These are phyloP conservation scores for Abrus pulchellus DNA, from an alignment of 306 rosid genomes.

Conservation along the genomic window DNA sequence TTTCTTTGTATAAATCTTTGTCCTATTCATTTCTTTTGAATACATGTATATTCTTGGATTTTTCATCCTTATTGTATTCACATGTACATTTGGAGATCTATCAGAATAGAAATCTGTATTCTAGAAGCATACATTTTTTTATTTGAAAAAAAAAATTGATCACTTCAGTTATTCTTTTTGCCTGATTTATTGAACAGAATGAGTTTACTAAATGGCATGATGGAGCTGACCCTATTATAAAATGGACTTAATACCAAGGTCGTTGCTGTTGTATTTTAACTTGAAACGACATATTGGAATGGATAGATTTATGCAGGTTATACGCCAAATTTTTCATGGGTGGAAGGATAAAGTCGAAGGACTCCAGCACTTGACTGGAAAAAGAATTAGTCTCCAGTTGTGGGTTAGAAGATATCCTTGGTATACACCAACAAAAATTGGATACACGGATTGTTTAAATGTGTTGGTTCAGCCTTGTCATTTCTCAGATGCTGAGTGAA, in stretches of 20 bases:
- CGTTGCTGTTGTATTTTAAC: neutral
- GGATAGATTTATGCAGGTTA: neutral
- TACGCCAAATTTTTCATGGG: neutral
- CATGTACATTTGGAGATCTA: constrained; percentile 28
- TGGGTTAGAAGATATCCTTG: no score
- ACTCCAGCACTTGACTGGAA: no score
- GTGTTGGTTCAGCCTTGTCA: no score
- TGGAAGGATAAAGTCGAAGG: neutral
- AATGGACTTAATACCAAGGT: neutral
- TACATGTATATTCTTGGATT: constrained; percentile 36
- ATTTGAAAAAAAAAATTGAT: neutral
- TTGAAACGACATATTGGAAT: neutral
- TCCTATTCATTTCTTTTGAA: constrained; percentile 1
- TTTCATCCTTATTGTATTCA: constrained; percentile 14
- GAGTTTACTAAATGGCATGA: constrained; percentile 9
- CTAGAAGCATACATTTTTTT: neutral
- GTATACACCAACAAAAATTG: no score
- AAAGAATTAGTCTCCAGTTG: no score
- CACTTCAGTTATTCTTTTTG: neutral
- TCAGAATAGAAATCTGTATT: constrained; percentile 10
- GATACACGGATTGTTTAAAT: no score
- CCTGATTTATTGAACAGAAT: neutral
- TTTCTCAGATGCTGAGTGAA: no score
- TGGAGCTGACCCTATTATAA: neutral
- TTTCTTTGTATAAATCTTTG: constrained; percentile 15